These are phyloP conservation scores for Aureobasidium sp. DNA, from an alignment of 2,329 filamentous ascomycete genomes.

Conservation along the genomic window DNA sequence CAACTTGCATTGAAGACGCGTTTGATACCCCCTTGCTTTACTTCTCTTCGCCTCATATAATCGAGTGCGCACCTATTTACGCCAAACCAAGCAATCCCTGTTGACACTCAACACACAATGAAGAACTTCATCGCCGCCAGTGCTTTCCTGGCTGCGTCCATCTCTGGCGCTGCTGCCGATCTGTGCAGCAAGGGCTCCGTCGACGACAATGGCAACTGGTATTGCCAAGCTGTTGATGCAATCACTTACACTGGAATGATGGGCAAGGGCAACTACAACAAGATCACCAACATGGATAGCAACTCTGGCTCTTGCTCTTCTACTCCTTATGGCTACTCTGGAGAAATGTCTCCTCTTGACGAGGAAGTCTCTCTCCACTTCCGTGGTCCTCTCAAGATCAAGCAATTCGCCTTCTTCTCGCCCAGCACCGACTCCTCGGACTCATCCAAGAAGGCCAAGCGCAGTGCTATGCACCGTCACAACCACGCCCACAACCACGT, in stretches of 20 bases:
- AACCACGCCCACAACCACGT: conserved; percentile 35
- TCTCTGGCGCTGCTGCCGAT: conserved; percentile 19
- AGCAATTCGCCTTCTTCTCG: conserved; percentile 63
- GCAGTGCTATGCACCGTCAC: conserved; percentile 26
- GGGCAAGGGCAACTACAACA: conserved; percentile 54
- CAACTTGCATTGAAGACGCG: conserved; percentile 14
- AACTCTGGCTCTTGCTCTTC: conserved; percentile 50
- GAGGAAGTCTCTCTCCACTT: conserved; percentile 67
- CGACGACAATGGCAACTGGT: conserved; percentile 51
- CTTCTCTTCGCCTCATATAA: conserved; percentile 8
- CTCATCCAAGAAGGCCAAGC: conserved; percentile 33
- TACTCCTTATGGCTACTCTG: conserved; percentile 47
- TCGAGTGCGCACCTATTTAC: conserved; percentile 4
- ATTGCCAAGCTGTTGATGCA: conserved; percentile 57
- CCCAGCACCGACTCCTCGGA: conserved; percentile 31
- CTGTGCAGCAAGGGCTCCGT: conserved; percentile 25
- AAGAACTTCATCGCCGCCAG: conserved; percentile 16
- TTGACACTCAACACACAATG: conserved; percentile 10
- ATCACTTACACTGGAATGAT: conserved; percentile 53
- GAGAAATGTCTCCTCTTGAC: conserved; percentile 59
- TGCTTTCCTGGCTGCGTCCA: conserved; percentile 17
- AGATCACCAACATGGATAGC: conserved; percentile 54
- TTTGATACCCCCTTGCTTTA: conserved; percentile 16
- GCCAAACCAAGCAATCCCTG: background rate
- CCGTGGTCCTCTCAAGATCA: conserved; percentile 61